Evolutionary conservation across 345 rosid genomes (phyloP).

Genomic region (Clarkia xantiana): DNA sequence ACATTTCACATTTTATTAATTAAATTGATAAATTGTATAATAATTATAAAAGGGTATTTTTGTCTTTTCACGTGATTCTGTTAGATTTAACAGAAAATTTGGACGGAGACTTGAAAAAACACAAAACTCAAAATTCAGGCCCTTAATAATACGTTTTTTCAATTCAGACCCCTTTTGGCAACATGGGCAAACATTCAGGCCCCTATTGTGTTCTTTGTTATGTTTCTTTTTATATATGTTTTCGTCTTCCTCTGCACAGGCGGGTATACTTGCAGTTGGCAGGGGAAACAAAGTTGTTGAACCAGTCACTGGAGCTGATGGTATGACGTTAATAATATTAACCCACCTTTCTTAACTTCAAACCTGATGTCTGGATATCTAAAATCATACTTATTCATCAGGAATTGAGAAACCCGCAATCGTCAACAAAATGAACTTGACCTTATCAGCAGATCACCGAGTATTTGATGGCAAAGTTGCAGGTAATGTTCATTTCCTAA

Average conservation of each 20-base stretch:
- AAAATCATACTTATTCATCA: conserved; percentile 11
- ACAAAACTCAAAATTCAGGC: no score
- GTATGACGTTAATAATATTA: conserved; percentile 19
- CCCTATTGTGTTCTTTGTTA: no score
- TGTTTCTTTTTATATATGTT: neutral
- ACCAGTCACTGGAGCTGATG: conserved; percentile 52
- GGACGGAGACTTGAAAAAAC: no score
- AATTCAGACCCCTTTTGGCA: no score
- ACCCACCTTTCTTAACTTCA: no score
- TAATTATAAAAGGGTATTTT: no score
- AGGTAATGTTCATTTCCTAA: conserved; percentile 32
- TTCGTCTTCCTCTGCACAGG: conserved; percentile 26
- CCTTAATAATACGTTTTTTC: no score
- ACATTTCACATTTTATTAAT: no score
- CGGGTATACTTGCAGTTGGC: conserved; percentile 91
- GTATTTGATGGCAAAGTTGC: conserved; percentile 90
- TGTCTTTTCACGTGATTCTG: no score
- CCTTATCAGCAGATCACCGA: conserved; percentile 87
- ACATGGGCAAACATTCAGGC: no score
- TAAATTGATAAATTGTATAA: no score
- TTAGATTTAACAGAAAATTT: no score
- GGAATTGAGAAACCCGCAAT: conserved; percentile 60
- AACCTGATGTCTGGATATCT: neutral
- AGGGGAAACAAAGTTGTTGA: conserved; percentile 87
- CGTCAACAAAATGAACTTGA: conserved; percentile 70